Base-by-base conservation (phyloP, 208 protist species). In the Dictyostelium gargantuum region DNA sequence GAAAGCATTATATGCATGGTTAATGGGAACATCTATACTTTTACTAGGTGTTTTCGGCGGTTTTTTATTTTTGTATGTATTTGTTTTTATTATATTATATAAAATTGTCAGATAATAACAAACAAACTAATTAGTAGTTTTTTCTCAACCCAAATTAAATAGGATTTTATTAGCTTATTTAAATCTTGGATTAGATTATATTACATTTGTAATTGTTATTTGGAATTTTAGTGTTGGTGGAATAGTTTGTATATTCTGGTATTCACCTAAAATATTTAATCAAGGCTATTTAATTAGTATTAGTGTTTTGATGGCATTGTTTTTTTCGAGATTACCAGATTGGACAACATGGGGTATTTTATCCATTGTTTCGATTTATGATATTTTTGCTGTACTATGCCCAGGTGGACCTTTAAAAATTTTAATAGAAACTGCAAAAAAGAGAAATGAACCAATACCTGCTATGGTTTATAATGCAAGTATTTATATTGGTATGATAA, bases 181-280 rank as follows among this genome's bases (percentile, higher is more conserved):
- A 56, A 97, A 96, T 91, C 1, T 93, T 19, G 23, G 93, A 10
- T 75, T 97, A 70, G 97, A 98, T 79, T 97, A 81, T 29, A 35
- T 97, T 44, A 96, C 94, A 26, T 94, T 95, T 89, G n/a, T 85
- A 11, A 93, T 97, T 48, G 32, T 95, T 21, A 44, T 96, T 40
- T 97, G 91, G 92, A 98, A 98, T 94, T 97, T 97, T 85, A 84
- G 85, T n/a, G 84, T 76, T 46, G 95, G 95, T 9, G 94, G 93
- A 32, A 70, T 94, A 13, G 38, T 94, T 48, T 68, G 91, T 73
- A 79, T 95, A 21, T 95, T 94, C 54, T 97, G 92, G 93, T 66
- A 91, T 40, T 66, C 84, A 5, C 96, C 96, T 15, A 66, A 94
- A 38, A n/a, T 56, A 35, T 10, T 97, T 2, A 82, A 95, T 91